Conservation (phyloP, 352 stramenopile species). For the Phytophthora sp. region DNA sequence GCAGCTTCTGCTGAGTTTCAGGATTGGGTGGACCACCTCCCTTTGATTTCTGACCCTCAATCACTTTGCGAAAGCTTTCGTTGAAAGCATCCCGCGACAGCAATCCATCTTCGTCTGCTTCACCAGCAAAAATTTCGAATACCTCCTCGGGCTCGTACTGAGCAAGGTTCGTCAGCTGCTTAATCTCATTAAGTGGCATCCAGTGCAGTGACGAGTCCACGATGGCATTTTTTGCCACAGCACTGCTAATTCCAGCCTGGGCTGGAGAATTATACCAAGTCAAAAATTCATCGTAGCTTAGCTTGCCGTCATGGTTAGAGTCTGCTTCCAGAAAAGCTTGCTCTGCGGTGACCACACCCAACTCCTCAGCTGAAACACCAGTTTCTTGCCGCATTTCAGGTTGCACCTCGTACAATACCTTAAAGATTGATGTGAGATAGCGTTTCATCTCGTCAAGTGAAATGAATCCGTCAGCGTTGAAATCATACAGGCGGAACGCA, state of each 20-base stretch:
- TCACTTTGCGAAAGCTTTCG: slow-evolving; percentile 76
- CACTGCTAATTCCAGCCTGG: slow-evolving; percentile 70
- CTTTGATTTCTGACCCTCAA: slow-evolving; percentile 42
- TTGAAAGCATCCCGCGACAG: slow-evolving; percentile 81
- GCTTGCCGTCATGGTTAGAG: slow-evolving; percentile 74
- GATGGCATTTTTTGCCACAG: slow-evolving; percentile 72
- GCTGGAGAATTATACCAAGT: slow-evolving; percentile 84
- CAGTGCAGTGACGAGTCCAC: slow-evolving; percentile 80
- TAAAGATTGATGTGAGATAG: slow-evolving; percentile 90
- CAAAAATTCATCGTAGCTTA: slow-evolving; percentile 90
- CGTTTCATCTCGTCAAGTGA: slow-evolving; percentile 87
- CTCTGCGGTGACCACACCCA: slow-evolving; percentile 81
- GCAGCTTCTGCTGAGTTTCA: slow-evolving; percentile 52
- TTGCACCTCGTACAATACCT: slow-evolving; percentile 86
- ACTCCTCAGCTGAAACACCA: slow-evolving; percentile 71
- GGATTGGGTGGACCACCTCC: background rate
- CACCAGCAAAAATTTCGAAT: slow-evolving; percentile 86
- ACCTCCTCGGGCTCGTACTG: slow-evolving; percentile 82
- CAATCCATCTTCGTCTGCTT: slow-evolving; percentile 75
- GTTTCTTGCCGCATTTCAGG: slow-evolving; percentile 72
- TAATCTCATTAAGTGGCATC: slow-evolving; percentile 85
- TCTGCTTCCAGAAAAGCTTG: slow-evolving; percentile 89
- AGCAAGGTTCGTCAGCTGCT: slow-evolving; percentile 81
- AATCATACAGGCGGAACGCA: slow-evolving; percentile 87
- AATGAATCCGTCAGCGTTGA: slow-evolving; percentile 87